These are phyloP conservation scores for Huntiella omanensis DNA, from an alignment of 2,329 filamentous ascomycete genomes.

Conservation along the genomic window DNA sequence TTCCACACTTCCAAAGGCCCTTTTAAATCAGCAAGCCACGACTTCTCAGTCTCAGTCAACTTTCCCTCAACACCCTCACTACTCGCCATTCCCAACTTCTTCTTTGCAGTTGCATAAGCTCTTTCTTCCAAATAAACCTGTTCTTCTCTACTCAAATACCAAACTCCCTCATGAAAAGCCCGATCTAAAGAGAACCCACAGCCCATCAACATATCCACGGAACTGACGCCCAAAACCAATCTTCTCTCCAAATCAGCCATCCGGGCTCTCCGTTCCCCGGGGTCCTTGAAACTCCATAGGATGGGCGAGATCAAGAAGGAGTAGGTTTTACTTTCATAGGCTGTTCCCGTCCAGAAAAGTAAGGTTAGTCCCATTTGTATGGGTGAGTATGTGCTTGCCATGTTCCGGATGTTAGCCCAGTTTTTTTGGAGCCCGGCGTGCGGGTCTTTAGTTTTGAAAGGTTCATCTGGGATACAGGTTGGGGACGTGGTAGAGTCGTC, in stretches of 20 bases:
- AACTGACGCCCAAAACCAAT: slow-evolving; percentile 16
- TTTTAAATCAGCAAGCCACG: no score
- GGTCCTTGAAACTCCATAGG: slow-evolving; percentile 3
- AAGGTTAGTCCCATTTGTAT: slow-evolving; percentile 22
- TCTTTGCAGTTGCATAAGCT: neutral
- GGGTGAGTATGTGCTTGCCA: slow-evolving; percentile 17
- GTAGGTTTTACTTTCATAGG: slow-evolving; percentile 16
- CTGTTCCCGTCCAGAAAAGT: slow-evolving; percentile 10
- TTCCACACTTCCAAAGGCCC: no score
- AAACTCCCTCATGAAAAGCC: slow-evolving; percentile 16
- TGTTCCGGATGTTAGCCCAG: slow-evolving; percentile 17
- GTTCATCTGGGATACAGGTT: no score
- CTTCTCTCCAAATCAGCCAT: neutral
- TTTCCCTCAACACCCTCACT: no score
- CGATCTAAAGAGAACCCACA: slow-evolving; percentile 15
- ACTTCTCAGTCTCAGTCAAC: no score
- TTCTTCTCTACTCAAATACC: slow-evolving; percentile 15
- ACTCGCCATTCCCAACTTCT: no score
- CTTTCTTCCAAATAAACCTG: neutral
- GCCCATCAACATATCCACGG: slow-evolving; percentile 17
- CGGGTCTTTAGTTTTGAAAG: no score
- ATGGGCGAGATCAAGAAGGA: slow-evolving; percentile 19
- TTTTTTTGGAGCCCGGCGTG: slow-evolving; percentile 10
- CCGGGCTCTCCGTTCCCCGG: neutral
- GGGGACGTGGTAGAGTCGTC: no score